These are phyloP conservation scores for Populus hybrid DNA, from an alignment of 441 rosid genomes.

Conservation along the genomic window DNA sequence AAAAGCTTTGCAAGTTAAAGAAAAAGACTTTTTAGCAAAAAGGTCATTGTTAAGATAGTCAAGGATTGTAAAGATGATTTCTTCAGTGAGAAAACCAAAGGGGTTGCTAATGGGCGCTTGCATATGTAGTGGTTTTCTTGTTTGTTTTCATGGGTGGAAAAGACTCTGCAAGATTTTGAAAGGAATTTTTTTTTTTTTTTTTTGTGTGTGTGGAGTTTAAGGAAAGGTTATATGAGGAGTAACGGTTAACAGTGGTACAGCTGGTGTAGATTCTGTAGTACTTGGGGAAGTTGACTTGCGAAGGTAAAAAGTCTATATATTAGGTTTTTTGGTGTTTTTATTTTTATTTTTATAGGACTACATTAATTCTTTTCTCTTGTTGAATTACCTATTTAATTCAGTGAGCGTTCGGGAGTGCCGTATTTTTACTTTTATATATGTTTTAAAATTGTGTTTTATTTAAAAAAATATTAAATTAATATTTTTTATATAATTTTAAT, in stretches of 20 bases:
- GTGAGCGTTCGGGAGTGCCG: too few species aligned
- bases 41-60: constrained; percentile 54
- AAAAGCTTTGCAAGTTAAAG: constrained; percentile 64
- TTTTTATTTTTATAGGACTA: too few species aligned
- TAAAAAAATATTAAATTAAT: too few species aligned
- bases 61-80: constrained; percentile 61
- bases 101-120: constrained; percentile 19
- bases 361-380: too few species aligned
- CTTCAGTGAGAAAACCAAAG: constrained; percentile 73
- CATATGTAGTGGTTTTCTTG: constrained; percentile 23
- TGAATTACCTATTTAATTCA: too few species aligned
- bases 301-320: too few species aligned
- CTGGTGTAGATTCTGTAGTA: background rate
- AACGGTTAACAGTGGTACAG: constrained; percentile 31
- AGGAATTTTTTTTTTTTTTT: background rate
- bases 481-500: too few species aligned
- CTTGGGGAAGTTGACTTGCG: background rate
- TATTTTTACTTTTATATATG: too few species aligned
- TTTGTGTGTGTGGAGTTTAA: too few species aligned
- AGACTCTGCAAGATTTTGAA: background rate
- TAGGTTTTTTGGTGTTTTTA: too few species aligned
- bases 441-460: too few species aligned
- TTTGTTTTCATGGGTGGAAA: constrained; percentile 40
- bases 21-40: constrained; percentile 65
- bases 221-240: constrained; percentile 1